These are phyloP conservation scores for Acanthamoeba triangularis DNA, from an alignment of 208 protist genomes.

Conservation along the genomic window DNA sequence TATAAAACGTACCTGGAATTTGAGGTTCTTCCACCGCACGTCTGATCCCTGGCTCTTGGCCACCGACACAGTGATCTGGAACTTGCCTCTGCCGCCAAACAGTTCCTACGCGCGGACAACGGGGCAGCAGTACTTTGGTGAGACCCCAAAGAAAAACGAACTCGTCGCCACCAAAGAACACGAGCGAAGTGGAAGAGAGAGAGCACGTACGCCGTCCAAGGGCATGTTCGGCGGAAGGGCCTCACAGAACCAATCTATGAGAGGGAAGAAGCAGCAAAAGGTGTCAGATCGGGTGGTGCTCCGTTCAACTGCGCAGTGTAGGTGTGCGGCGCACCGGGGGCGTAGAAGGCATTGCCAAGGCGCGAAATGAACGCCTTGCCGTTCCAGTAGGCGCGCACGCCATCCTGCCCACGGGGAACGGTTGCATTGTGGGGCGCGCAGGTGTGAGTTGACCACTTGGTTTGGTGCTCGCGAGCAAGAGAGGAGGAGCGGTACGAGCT, in stretches of 20 bases:
- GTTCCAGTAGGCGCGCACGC: conserved; percentile 89
- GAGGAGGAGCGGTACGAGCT: conserved; percentile 74
- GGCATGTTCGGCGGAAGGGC: conserved; percentile 79
- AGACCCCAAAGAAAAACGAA: neutral
- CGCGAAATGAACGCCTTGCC: conserved; percentile 86
- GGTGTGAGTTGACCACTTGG: neutral
- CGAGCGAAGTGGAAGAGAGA: too few species aligned
- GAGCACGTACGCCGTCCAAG: conserved; percentile 89
- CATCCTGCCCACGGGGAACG: conserved; percentile 62
- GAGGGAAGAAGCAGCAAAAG: neutral
- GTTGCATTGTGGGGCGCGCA: neutral
- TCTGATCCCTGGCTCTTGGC: conserved; percentile 80
- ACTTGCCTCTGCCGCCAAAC: conserved; percentile 82
- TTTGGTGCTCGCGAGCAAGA: neutral
- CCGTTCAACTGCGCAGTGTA: too few species aligned
- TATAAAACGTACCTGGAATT: conserved; percentile 55
- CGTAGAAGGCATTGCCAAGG: conserved; percentile 87
- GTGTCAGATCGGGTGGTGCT: too few species aligned
- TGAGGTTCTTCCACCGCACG: conserved; percentile 79
- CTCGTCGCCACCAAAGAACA: too few species aligned
- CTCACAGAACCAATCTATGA: conserved; percentile 83
- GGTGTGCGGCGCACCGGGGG: conserved; percentile 76
- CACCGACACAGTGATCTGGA: conserved; percentile 82
- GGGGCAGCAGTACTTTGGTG: neutral
- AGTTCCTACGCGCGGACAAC: neutral